Percentiles rank a stretch among this genome's conserved stretches.
phyloP scores from a whole-genome alignment of 352 stramenopile species.

The Globisporangium okanoganense region DNA sequence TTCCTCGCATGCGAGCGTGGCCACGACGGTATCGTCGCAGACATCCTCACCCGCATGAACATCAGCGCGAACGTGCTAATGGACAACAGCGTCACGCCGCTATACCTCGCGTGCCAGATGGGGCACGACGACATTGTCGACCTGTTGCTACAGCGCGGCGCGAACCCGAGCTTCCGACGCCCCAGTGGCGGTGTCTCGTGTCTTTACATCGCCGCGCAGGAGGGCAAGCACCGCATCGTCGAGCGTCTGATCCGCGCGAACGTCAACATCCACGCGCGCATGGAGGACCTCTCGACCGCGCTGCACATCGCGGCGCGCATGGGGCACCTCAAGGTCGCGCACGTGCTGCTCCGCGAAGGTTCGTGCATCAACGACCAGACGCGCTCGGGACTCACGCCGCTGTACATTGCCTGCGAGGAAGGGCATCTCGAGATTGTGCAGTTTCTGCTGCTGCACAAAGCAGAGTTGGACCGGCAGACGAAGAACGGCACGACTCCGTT shows the following conservation, averaged over 20 bases:
- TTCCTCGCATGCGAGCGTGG: constrained; percentile 79
- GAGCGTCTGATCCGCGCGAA: constrained; percentile 38
- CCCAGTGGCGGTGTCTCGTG: constrained; percentile 63
- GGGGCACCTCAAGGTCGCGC: constrained; percentile 55
- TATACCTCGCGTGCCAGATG: constrained; percentile 86
- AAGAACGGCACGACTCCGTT: constrained; percentile 64
- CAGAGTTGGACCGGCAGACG: constrained; percentile 36
- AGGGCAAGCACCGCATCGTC: constrained; percentile 68
- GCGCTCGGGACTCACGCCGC: constrained; percentile 65
- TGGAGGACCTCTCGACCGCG: constrained; percentile 76
- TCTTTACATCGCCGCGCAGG: constrained; percentile 76
- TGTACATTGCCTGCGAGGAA: constrained; percentile 87
- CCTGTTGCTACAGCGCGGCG: constrained; percentile 49
- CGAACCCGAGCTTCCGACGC: constrained; percentile 62
- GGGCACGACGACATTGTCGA: constrained; percentile 60
- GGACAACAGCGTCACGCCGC: constrained; percentile 71
- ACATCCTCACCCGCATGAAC: constrained; percentile 52
- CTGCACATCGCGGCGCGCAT: constrained; percentile 80
- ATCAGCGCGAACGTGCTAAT: constrained; percentile 71
- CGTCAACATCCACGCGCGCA: constrained; percentile 59
- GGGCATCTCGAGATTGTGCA: constrained; percentile 60
- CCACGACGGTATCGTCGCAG: constrained; percentile 55
- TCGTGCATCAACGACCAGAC: constrained; percentile 68
- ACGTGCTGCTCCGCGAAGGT: constrained; percentile 45
- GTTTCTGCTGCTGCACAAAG: constrained; percentile 39